phyloP scores from a whole-genome alignment of 2,329 filamentous ascomycete genomes.

The Blastomyces percursus region DNA sequence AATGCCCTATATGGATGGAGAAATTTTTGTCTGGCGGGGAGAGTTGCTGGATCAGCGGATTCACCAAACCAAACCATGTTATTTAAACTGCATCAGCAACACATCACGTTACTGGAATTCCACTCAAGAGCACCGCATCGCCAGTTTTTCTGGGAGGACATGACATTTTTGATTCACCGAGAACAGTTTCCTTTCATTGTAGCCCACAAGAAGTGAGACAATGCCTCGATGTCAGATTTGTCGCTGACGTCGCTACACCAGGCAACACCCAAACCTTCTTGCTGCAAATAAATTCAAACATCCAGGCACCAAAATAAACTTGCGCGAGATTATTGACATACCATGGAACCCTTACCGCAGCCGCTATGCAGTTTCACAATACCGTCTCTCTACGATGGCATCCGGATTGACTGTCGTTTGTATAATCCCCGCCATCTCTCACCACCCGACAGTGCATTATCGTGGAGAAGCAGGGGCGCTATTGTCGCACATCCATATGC shows the following conservation, averaged over 20 bases:
- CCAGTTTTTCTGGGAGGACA: not conserved
- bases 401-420: conserved; percentile 65
- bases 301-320: conserved; percentile 10
- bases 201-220: not conserved
- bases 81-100: too few species aligned
- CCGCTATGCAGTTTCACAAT: conserved; percentile 53
- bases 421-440: conserved; percentile 51
- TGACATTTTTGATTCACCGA: not conserved
- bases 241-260: not conserved
- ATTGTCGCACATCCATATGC: conserved; percentile 87
- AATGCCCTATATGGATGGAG: too few species aligned
- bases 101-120: not conserved
- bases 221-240: not conserved
- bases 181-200: not conserved
- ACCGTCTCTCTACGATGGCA: conserved; percentile 72
- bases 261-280: not conserved
- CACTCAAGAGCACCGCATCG: not conserved
- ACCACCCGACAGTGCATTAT: conserved; percentile 11
- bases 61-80: too few species aligned
- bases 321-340: conserved; percentile 27
- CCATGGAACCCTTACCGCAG: conserved; percentile 26
- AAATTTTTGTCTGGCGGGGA: too few species aligned
- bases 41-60: too few species aligned
- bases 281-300: not conserved
- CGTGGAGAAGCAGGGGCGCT: conserved; percentile 40